Evolutionary conservation across 352 stramenopile species (phyloP), one percentile per base, ranked within the genome.

Genomic region (Ochromonadaceae sp.): DNA sequence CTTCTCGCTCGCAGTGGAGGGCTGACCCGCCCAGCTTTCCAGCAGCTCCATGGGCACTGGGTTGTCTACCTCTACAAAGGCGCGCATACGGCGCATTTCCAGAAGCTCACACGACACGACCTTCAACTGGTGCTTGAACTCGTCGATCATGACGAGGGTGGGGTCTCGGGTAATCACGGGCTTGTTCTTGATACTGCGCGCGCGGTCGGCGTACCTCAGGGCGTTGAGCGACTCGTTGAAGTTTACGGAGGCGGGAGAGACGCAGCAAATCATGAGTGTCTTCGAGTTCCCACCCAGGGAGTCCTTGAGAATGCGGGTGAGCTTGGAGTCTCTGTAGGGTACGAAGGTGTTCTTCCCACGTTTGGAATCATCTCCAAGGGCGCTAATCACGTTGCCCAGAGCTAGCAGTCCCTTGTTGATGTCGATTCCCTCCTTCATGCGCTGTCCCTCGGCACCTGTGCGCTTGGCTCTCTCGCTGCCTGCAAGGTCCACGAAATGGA

Each of bases 181-280:
- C 36, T 87, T 87, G 66, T 95, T 95, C 61, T 93, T 86, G 68
- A 95, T 95, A 56, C 93, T 93, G 69, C 93, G 92, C 34, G 69
- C 68, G 5, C 67, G 47, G n/a, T 47, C 46, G 7, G 69, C 69
- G 46, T 66, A 74, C 4, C 55, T 59, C 7, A 74, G 40, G 46
- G 69, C 72, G 36, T 67, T 67, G 2, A 68, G 7, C 17, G 66
- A 67, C 50, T 74, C 69, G 25, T 57, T 22, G 46, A 57, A 32
- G 32, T 72, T 62, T 7, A 10, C 44, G 10, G 0, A 5, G 0
- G 43, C 35, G 1, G 59, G 59, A 28, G 39, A 65, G 17, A 72
- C 42, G 47, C 69, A 74, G 0, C 65, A 65, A 36, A 74, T 67
- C 36, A 74, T 56, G 1, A 26, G 32, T 17, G 66, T 63, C 31